phyloP scores from a whole-genome alignment of 2,329 filamentous ascomycete species.

The Emmonsiellopsis sp. region DNA sequence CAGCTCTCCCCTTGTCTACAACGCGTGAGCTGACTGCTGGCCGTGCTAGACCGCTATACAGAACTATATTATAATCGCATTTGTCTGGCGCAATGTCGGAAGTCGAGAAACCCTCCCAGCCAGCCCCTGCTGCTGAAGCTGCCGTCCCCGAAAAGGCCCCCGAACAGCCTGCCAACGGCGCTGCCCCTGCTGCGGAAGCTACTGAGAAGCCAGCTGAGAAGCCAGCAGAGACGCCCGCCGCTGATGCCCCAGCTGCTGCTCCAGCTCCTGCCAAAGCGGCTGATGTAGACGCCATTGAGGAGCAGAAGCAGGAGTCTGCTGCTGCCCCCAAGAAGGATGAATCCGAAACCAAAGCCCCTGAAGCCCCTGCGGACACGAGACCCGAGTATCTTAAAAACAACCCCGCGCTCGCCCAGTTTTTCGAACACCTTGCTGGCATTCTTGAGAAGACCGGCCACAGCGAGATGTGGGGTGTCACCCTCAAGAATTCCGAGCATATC shows the following conservation, averaged over 20 bases:
- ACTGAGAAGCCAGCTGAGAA: constrained; percentile 9
- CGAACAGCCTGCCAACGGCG: constrained; percentile 8
- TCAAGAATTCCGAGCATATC: constrained; percentile 48
- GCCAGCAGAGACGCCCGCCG: background rate
- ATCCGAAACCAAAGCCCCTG: background rate
- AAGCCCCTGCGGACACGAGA: constrained; percentile 17
- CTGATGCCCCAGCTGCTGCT: background rate
- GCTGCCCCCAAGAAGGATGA: background rate
- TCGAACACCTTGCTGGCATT: constrained; percentile 49
- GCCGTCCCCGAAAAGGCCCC: constrained; percentile 7
- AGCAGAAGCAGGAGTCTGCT: constrained; percentile 5
- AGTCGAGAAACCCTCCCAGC: constrained; percentile 1
- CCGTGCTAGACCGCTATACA: background rate
- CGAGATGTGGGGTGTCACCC: constrained; percentile 80
- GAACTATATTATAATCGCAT: background rate
- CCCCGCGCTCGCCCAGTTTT: constrained; percentile 45
- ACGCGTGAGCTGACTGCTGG: no score
- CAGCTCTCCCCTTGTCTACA: no score
- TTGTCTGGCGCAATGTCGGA: background rate
- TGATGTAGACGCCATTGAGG: constrained; percentile 10
- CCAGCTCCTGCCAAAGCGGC: constrained; percentile 10
- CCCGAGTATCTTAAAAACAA: constrained; percentile 31
- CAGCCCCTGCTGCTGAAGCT: constrained; percentile 5
- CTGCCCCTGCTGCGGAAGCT: constrained; percentile 7
- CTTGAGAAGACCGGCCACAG: constrained; percentile 49